phyloP scores from a whole-genome alignment of 2,329 filamentous ascomycete genomes.

The Xylariales sp. region DNA sequence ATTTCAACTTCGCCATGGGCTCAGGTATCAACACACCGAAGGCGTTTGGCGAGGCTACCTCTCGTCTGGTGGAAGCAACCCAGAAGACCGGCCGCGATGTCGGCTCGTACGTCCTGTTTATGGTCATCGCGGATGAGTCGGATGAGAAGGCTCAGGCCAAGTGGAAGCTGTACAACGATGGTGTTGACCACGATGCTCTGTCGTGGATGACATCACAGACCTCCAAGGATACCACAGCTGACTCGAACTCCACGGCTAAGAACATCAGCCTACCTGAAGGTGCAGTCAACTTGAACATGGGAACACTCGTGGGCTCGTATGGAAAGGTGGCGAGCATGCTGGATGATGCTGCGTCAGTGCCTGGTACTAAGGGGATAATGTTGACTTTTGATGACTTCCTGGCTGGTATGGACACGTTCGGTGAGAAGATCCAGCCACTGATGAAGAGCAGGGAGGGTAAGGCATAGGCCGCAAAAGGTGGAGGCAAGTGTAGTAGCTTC shows the following conservation, averaged over 20 bases:
- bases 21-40: constrained; percentile 27
- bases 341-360: constrained; percentile 25
- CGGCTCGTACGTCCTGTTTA: constrained; percentile 29
- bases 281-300: constrained; percentile 27
- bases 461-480: neutral
- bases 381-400: constrained; percentile 29
- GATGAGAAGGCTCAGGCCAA: constrained; percentile 25
- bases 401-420: constrained; percentile 24
- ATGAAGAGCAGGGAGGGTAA: constrained; percentile 24
- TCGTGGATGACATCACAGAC: constrained; percentile 28
- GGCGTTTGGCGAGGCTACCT: constrained; percentile 19
- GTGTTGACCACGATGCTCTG: constrained; percentile 25
- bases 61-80: constrained; percentile 24
- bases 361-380: constrained; percentile 30
- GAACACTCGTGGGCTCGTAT: constrained; percentile 25
- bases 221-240: constrained; percentile 26
- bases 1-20: constrained; percentile 29
- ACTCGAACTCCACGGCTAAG: constrained; percentile 23
- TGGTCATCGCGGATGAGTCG: constrained; percentile 28
- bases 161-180: constrained; percentile 28
- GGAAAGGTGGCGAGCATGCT: constrained; percentile 25
- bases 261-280: constrained; percentile 23
- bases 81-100: constrained; percentile 24
- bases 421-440: constrained; percentile 27
- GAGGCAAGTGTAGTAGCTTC: neutral